phyloP scores from a whole-genome alignment of 1,284 basidiomycete species.

The Ceratobasidium sp. region DNA sequence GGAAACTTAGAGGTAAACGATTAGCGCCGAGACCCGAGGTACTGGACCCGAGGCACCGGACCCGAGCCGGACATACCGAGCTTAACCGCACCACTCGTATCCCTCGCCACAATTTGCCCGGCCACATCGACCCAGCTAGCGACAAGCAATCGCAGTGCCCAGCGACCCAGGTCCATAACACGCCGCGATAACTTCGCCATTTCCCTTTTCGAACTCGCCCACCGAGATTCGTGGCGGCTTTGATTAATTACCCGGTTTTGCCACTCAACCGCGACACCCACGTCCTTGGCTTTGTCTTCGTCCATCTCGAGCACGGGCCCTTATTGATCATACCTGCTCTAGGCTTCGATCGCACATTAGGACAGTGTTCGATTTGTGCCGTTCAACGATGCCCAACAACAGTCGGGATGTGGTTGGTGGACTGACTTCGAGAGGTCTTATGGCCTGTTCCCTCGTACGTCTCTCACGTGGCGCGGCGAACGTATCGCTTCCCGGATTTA shows the following conservation, averaged over 20 bases:
- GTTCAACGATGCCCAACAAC: too few species aligned
- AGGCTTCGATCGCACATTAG: too few species aligned
- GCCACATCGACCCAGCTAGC: slow-evolving; percentile 72
- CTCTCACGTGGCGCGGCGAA: too few species aligned
- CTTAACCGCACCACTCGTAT: slow-evolving; percentile 70
- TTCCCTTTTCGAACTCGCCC: slow-evolving; percentile 72
- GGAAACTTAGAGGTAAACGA: slow-evolving; percentile 10
- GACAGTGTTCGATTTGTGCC: too few species aligned
- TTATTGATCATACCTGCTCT: too few species aligned
- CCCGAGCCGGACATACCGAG: slow-evolving; percentile 31
- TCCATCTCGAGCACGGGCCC: slow-evolving; percentile 70
- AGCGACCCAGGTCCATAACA: slow-evolving; percentile 85
- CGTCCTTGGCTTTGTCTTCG: slow-evolving; percentile 75
- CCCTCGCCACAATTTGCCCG: slow-evolving; percentile 66
- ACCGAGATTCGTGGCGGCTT: slow-evolving; percentile 73
- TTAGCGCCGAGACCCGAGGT: slow-evolving; percentile 15
- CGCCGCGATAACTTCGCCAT: slow-evolving; percentile 74
- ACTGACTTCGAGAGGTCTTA: too few species aligned
- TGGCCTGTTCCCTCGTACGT: too few species aligned
- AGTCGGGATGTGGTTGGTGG: too few species aligned
- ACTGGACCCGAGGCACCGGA: too few species aligned
- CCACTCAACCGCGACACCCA: slow-evolving; percentile 76
- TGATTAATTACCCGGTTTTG: slow-evolving; percentile 81
- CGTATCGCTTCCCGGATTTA: not conserved
- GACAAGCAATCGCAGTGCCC: slow-evolving; percentile 74